These are phyloP conservation scores for Macrophomina pseudophaseolina DNA, from an alignment of 2,329 filamentous ascomycete genomes.

Conservation along the genomic window DNA sequence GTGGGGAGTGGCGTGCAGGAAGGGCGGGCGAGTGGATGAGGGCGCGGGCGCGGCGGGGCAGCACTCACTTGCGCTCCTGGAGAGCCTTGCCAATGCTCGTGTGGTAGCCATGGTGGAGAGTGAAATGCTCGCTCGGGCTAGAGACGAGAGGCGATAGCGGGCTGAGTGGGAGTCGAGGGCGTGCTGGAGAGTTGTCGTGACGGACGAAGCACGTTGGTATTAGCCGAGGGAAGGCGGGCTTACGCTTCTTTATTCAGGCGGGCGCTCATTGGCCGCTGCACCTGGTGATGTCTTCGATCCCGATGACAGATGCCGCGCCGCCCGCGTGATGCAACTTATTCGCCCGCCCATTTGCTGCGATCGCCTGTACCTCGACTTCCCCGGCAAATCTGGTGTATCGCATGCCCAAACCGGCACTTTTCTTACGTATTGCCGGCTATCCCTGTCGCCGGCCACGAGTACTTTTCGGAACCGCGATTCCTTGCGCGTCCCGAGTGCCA, in stretches of 20 bases:
- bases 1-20: background rate
- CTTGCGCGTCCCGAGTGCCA: background rate
- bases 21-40: conserved; percentile 21
- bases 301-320: background rate
- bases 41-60: background rate
- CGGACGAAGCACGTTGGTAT: conserved; percentile 15
- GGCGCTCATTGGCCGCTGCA: conserved; percentile 18
- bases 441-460: conserved; percentile 19
- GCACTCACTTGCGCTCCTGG: conserved; percentile 43
- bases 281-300: conserved; percentile 10
- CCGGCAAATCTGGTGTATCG: background rate
- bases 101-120: conserved; percentile 41
- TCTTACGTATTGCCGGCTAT: background rate
- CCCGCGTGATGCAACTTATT: background rate
- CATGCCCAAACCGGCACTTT: background rate
- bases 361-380: background rate
- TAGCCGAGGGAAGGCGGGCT: conserved; percentile 21
- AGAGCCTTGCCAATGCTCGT: conserved; percentile 45
- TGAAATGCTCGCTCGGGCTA: conserved; percentile 12
- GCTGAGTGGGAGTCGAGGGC: background rate
- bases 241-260: conserved; percentile 8
- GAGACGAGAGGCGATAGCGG: conserved; percentile 14
- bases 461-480: conserved; percentile 24
- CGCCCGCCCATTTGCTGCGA: background rate
- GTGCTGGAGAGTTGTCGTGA: conserved; percentile 12